Base-by-base conservation (phyloP, 768 basidiomycete species). In the Suillus placidus region DNA sequence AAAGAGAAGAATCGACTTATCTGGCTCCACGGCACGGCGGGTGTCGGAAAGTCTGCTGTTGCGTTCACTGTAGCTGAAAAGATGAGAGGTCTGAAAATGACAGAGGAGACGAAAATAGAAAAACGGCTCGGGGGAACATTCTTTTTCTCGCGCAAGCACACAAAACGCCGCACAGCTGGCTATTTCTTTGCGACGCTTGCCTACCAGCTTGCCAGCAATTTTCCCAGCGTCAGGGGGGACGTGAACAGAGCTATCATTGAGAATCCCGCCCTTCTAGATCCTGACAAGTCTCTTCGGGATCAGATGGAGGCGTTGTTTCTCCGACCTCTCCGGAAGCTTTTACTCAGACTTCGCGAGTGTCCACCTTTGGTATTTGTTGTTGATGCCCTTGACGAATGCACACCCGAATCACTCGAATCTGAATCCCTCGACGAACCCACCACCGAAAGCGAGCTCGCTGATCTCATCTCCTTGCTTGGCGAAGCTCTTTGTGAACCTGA, bases 81-180 rank as follows among this genome's bases (percentile, higher is more conserved):
- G 54, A 55, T 55, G 54, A 55, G 12, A 34, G 32, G 10, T n/a
- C 20, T n/a, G 32, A 55, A 55, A 55, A 10, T 55, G 54, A 55
- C 20, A 34, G 32, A 34, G 32, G 32, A 34, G 10, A 54, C 52
- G 5, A 34, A 34, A 0, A 6, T 34, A 3, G 54, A 55, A 20
- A 55, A 34, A 10, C 54, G 32, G 12, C 54, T 55, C 1, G 54
- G 9, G 10, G 54, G 54, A 13, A 34, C 54, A 34, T 55, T 55
- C 32, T 55, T 55, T 34, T 55, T 55, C 20, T 55, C 32, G 10
- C 32, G 54, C 54, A 55, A 55, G 54, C 54, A 55, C 54, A 55
- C 32, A 6, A 34, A 55, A 34, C 32, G 54, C 6, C 20, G 54
- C 18, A 55, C 54, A 1, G 34, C 54, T n/a, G 54, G 54, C 2